phyloP scores from a whole-genome alignment of 352 stramenopile species.

The Phytophthora megakarya region DNA sequence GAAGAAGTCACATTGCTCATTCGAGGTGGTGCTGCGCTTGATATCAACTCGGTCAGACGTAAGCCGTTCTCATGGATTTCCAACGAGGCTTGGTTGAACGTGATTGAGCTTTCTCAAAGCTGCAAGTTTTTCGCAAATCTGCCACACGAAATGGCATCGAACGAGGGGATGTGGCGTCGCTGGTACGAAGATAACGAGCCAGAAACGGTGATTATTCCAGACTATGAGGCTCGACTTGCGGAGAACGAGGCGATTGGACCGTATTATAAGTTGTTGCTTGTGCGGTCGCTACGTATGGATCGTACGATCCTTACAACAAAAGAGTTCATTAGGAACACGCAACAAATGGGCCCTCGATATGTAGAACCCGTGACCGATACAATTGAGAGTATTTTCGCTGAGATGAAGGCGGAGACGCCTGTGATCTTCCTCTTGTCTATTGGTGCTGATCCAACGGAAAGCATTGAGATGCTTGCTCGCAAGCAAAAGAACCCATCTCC shows the following conservation, averaged over 20 bases:
- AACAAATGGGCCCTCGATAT: conserved; percentile 96
- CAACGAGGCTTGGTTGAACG: conserved; percentile 98
- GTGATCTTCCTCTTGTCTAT: conserved; percentile 98
- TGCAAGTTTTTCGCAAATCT: conserved; percentile 98
- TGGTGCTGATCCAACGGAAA: conserved; percentile 97
- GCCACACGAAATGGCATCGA: conserved; percentile 96
- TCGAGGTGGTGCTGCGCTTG: conserved; percentile 94
- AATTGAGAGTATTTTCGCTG: conserved; percentile 97
- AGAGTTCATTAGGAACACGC: conserved; percentile 97
- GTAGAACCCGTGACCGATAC: conserved; percentile 99
- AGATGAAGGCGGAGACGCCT: conserved; percentile 95
- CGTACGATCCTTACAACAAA: conserved; percentile 97
- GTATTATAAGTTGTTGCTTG: conserved; percentile 96
- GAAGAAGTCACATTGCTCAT: conserved; percentile 96
- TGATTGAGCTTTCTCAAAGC: conserved; percentile 95
- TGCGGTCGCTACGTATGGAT: conserved; percentile 97
- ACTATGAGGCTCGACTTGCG: conserved; percentile 94
- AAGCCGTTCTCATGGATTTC: conserved; percentile 98
- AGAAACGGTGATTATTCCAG: conserved; percentile 94
- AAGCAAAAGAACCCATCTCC: conserved; percentile 97
- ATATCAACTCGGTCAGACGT: conserved; percentile 96
- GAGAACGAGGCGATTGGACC: conserved; percentile 95
- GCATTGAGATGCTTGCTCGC: conserved; percentile 95
- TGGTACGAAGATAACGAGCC: conserved; percentile 99
- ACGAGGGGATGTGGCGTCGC: conserved; percentile 95